Conservation (phyloP, 148 eudicot genomes). For the Rhododendron mucronatum region DNA sequence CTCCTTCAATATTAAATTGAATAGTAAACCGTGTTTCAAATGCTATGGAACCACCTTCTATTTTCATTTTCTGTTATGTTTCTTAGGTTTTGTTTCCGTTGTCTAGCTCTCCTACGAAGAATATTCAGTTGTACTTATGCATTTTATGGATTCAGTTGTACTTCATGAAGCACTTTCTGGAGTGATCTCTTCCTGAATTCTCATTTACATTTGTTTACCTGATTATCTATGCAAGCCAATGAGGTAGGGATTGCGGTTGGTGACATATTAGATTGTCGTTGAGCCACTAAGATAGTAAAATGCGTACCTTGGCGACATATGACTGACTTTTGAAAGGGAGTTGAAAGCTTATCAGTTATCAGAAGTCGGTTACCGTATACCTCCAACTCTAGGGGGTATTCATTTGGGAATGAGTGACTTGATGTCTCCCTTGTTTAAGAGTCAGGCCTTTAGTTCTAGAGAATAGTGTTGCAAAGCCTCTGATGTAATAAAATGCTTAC, state of each 20-base stretch:
- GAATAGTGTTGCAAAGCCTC: not conserved
- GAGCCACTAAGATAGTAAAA: not conserved
- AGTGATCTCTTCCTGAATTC: not conserved
- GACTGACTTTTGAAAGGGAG: not conserved
- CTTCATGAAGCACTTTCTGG: not conserved
- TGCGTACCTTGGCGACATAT: not conserved
- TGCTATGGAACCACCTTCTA: not conserved
- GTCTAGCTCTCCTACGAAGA: not conserved
- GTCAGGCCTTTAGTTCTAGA: not conserved
- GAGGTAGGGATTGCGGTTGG: not conserved
- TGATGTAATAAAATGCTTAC: not conserved
- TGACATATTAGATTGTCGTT: not conserved
- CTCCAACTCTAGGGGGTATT: not conserved
- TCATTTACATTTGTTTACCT: not conserved
- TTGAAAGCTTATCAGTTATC: not conserved
- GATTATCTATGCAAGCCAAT: not conserved
- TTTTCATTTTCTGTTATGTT: not conserved
- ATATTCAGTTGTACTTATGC: not conserved
- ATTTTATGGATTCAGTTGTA: not conserved
- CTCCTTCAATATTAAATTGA: not conserved
- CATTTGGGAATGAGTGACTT: not conserved
- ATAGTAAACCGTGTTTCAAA: not conserved
- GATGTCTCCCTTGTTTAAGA: not conserved
- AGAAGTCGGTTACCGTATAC: not conserved
- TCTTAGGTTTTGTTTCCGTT: not conserved